phyloP scores from a whole-genome alignment of 1,284 basidiomycete species.

The Xerocomus minutiporus region DNA sequence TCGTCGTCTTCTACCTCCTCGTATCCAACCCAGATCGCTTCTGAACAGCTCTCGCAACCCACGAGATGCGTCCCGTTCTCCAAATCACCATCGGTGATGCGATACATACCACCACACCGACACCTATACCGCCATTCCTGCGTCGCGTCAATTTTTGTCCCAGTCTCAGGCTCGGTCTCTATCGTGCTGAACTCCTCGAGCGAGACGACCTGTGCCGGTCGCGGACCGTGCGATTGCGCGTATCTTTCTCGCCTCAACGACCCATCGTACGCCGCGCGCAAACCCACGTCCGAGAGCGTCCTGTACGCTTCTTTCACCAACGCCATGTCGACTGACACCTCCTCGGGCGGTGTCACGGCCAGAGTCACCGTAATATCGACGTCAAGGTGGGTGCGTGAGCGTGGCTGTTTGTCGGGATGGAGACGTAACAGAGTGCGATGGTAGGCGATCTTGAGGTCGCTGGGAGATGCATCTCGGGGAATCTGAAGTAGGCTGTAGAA shows the following conservation, averaged over 20 bases:
- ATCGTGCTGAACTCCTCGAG: conserved; percentile 55
- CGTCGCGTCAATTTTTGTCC: not conserved
- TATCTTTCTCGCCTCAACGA: conserved; percentile 9
- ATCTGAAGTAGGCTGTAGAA: conserved; percentile 48
- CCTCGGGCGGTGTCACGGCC: not conserved
- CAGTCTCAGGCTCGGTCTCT: not conserved
- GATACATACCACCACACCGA: conserved; percentile 66
- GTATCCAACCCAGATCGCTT: conserved; percentile 75
- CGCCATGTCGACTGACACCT: conserved; percentile 41
- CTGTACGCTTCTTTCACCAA: conserved; percentile 58
- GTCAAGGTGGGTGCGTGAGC: not conserved
- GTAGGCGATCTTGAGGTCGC: conserved; percentile 66
- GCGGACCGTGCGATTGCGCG: conserved; percentile 34
- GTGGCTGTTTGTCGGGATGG: conserved; percentile 63
- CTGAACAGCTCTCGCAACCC: conserved; percentile 68
- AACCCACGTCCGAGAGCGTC: conserved; percentile 40
- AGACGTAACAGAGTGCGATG: conserved; percentile 56
- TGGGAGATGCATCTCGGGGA: conserved; percentile 36
- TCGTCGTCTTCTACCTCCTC: conserved; percentile 37
- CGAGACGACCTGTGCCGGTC: conserved; percentile 74
- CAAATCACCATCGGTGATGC: conserved; percentile 52
- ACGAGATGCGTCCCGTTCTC: conserved; percentile 64
- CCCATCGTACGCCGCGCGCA: conserved; percentile 49
- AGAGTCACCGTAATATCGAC: not conserved
- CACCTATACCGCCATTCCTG: conserved; percentile 55